Conservation (phyloP, 1,284 basidiomycete species). For the Naganishia albida region DNA sequence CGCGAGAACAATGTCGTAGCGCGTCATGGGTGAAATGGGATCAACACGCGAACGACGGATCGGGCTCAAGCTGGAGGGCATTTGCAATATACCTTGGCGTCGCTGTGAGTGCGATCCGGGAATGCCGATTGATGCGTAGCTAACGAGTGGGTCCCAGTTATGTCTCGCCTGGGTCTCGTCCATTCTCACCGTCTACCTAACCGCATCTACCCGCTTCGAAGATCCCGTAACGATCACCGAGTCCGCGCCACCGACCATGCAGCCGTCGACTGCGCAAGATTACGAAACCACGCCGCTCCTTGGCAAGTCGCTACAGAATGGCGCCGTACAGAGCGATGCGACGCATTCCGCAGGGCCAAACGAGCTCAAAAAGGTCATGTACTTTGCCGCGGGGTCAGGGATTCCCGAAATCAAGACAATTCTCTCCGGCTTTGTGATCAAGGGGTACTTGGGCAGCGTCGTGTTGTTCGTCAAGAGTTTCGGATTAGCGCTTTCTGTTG, state of each 20-base stretch:
- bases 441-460: constrained; percentile 89
- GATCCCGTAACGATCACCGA: constrained; percentile 60
- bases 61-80: constrained; percentile 75
- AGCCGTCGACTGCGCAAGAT: constrained; percentile 25
- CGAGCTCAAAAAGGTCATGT: constrained; percentile 66
- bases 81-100: constrained; percentile 67
- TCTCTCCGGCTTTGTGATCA: constrained; percentile 95
- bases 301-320: background rate
- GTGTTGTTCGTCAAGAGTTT: constrained; percentile 88
- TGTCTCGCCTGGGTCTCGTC: constrained; percentile 70
- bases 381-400: constrained; percentile 91
- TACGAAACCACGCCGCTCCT: constrained; percentile 28
- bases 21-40: constrained; percentile 34
- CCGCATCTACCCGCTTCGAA: constrained; percentile 78
- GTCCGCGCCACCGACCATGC: constrained; percentile 53
- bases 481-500: constrained; percentile 85
- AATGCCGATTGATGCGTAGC: background rate
- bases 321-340: background rate
- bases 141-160: constrained; percentile 49
- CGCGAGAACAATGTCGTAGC: constrained; percentile 71
- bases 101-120: constrained; percentile 64
- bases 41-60: constrained; percentile 57
- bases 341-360: constrained; percentile 15
- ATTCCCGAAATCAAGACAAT: constrained; percentile 98
- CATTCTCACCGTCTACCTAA: constrained; percentile 79